Evolutionary conservation across 441 rosid species (phyloP).

Genomic region (Eutrema salsugineum): DNA sequence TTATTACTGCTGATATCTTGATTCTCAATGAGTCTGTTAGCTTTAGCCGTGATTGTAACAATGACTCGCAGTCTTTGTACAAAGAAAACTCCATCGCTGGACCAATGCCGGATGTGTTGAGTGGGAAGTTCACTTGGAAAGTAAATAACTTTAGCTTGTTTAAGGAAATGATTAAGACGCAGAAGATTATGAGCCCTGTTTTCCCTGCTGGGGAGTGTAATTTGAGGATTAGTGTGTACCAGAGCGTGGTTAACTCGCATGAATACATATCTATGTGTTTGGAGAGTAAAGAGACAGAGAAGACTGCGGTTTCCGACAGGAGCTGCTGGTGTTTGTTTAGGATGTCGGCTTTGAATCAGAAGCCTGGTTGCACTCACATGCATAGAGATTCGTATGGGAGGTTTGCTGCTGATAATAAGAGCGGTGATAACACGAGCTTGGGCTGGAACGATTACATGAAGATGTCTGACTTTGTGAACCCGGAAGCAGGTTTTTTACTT

Average conservation of each 20-base stretch:
- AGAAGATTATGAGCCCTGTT: slow-evolving; percentile 98
- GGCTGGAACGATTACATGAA: slow-evolving; percentile 99
- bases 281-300: slow-evolving; percentile 95
- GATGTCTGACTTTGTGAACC: slow-evolving; percentile 80
- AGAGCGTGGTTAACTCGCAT: slow-evolving; percentile 77
- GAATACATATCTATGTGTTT: slow-evolving; percentile 92
- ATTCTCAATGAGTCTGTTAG: slow-evolving; percentile 80
- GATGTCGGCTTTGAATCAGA: slow-evolving; percentile 91
- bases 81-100: slow-evolving; percentile 50
- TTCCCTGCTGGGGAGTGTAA: slow-evolving; percentile 99
- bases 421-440: slow-evolving; percentile 95
- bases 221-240: slow-evolving; percentile 88
- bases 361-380: slow-evolving; percentile 81
- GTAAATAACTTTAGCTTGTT: slow-evolving; percentile 95
- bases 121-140: slow-evolving; percentile 97
- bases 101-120: slow-evolving; percentile 78
- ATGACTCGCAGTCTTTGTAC: slow-evolving; percentile 51
- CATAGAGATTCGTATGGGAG: slow-evolving; percentile 96
- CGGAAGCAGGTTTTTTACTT: slow-evolving; percentile 69
- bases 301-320: slow-evolving; percentile 53
- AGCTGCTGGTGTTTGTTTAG: slow-evolving; percentile 99
- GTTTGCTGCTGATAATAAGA: slow-evolving; percentile 94
- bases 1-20: slow-evolving; percentile 86
- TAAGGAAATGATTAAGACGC: slow-evolving; percentile 95
- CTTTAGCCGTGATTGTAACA: slow-evolving; percentile 76